Conservation (phyloP, 768 basidiomycete genomes). For the Lactarius akahatsu region DNA sequence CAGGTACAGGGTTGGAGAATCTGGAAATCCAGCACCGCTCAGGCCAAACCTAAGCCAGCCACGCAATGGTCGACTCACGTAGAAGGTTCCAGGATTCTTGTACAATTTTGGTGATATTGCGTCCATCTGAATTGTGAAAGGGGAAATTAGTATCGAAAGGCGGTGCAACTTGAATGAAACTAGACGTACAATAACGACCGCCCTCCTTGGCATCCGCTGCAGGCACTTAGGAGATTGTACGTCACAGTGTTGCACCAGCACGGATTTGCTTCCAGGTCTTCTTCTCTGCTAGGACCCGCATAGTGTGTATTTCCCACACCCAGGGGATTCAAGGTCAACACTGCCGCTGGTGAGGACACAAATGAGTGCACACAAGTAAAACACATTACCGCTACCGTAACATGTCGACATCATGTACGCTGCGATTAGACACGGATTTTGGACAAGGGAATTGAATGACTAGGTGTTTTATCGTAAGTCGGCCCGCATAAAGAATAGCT, state of each 20-base stretch:
- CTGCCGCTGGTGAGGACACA: background rate
- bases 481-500: background rate
- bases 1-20: constrained; percentile 16
- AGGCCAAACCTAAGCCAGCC: background rate
- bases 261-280: background rate
- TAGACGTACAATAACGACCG: background rate
- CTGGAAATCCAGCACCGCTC: background rate
- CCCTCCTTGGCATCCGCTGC: background rate
- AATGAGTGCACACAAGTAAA: background rate
- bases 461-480: background rate
- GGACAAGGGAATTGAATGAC: background rate
- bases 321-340: rapidly evolving
- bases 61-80: background rate
- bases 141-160: background rate
- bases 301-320: background rate
- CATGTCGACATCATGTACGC: background rate
- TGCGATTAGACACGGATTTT: background rate
- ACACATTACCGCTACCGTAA: background rate
- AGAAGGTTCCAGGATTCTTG: background rate
- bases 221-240: background rate
- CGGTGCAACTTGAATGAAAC: no score
- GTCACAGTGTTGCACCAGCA: background rate
- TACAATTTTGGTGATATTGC: background rate
- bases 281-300: background rate
- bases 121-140: background rate